Percentiles rank a stretch among this genome's conserved stretches.
Evolutionary conservation across 2,329 filamentous ascomycete genomes (phyloP).

Genomic region (Ascochyta viciae-villosae): DNA sequence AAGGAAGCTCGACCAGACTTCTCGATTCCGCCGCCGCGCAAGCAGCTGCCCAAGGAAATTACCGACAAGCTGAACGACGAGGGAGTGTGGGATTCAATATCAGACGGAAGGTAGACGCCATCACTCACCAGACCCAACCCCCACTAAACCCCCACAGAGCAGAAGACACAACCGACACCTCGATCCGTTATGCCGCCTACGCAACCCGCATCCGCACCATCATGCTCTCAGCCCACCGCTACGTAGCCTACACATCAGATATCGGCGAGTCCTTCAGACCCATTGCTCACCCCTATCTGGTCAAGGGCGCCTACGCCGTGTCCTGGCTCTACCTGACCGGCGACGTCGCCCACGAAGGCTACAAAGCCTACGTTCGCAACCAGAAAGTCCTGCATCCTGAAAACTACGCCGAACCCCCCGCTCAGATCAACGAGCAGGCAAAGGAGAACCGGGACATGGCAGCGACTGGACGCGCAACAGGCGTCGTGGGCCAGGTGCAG

Average conservation of each 20-base stretch:
- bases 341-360: conserved; percentile 91
- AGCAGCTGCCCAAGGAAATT: conserved; percentile 61
- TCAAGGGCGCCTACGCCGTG: conserved; percentile 84
- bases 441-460: conserved; percentile 51
- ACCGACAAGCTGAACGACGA: conserved; percentile 67
- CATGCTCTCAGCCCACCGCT: conserved; percentile 87
- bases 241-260: conserved; percentile 95
- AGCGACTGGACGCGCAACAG: conserved; percentile 24
- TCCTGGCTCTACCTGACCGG: conserved; percentile 93
- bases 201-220: conserved; percentile 85
- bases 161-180: conserved; percentile 82
- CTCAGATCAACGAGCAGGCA: conserved; percentile 18
- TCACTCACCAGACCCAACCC: conserved; percentile 28
- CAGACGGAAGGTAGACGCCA: conserved; percentile 74
- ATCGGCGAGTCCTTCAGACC: conserved; percentile 97
- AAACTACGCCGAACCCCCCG: conserved; percentile 40
- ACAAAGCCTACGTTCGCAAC: conserved; percentile 91
- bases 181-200: conserved; percentile 91
- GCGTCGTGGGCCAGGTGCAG: conserved; percentile 28
- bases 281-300: conserved; percentile 82
- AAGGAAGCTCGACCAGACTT: conserved; percentile 56
- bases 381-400: conserved; percentile 76
- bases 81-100: conserved; percentile 77
- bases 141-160: conserved; percentile 56
- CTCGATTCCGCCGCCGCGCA: conserved; percentile 56